Percentiles rank a stretch among this genome's conserved stretches.
Evolutionary conservation across 345 rosid species (phyloP).

Genomic region (Nasturtium officinale): DNA sequence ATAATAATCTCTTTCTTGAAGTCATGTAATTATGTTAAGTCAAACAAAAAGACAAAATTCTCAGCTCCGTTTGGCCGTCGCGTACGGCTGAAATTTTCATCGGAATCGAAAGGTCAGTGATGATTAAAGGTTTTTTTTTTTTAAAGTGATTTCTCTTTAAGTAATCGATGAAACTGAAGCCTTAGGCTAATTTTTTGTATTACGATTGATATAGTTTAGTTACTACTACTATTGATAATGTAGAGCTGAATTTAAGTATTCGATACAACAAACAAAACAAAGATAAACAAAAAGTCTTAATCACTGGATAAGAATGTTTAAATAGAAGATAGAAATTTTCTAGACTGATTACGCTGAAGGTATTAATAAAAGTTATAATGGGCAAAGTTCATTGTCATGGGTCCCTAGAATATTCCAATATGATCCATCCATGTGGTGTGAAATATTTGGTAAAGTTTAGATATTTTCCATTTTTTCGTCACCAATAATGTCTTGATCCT

Average conservation of each 20-base stretch:
- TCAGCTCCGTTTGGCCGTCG: background rate
- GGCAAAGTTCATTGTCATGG: background rate
- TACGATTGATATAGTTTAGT: background rate
- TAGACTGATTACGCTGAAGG: background rate
- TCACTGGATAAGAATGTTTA: background rate
- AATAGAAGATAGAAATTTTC: background rate
- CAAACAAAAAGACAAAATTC: background rate
- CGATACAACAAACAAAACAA: background rate
- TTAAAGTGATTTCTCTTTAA: background rate
- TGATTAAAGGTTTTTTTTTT: too few species aligned
- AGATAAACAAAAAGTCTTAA: background rate
- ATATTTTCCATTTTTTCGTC: background rate
- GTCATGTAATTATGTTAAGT: too few species aligned
- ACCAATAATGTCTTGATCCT: background rate
- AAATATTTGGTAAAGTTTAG: conserved; percentile 1
- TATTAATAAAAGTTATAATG: background rate
- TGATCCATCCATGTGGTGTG: background rate
- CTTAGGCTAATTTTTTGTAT: background rate
- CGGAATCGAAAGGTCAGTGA: background rate
- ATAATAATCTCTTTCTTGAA: too few species aligned
- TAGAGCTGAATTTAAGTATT: too few species aligned
- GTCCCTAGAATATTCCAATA: background rate
- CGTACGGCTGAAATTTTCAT: background rate
- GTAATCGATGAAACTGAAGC: background rate
- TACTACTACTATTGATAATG: background rate